Percentiles rank a stretch among this genome's conserved stretches.
These are phyloP conservation scores for Thalassiosira profunda DNA, from an alignment of 108 stramenopile species.

Conservation along the genomic window DNA sequence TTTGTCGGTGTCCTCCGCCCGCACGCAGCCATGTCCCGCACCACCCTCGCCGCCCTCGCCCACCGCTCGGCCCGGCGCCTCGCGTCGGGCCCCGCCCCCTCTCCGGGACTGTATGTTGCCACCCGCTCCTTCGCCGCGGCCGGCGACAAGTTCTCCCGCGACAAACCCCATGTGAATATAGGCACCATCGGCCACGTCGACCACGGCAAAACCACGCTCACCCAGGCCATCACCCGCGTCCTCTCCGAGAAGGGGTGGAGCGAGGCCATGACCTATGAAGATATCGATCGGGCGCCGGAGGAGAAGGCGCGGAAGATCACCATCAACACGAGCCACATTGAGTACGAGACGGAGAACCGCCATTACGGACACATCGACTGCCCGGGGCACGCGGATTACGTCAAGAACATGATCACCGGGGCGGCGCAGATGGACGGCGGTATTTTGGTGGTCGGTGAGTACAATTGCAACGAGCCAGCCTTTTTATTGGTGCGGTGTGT, in stretches of 20 bases:
- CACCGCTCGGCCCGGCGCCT: constrained; percentile 10
- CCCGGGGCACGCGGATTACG: constrained; percentile 99
- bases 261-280: constrained; percentile 90
- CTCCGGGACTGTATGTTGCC: constrained; percentile 8
- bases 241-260: constrained; percentile 91
- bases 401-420: constrained; percentile 99
- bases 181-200: constrained; percentile 99
- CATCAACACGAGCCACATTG: constrained; percentile 98
- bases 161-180: constrained; percentile 98
- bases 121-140: constrained; percentile 51
- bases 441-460: constrained; percentile 94
- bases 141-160: constrained; percentile 79
- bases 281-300: constrained; percentile 99
- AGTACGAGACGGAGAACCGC: constrained; percentile 95
- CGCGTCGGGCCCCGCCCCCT: background rate
- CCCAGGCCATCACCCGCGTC: constrained; percentile 99
- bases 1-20: too few species aligned
- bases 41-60: constrained; percentile 19
- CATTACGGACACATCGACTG: constrained; percentile 99
- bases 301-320: constrained; percentile 98
- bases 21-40: constrained; percentile 10
- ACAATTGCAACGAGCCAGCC: too few species aligned
- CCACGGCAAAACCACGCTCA: constrained; percentile 99
- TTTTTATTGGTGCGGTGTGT: too few species aligned
- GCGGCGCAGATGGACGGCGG: constrained; percentile 99